Evolutionary conservation across 164 flowering plant genomes (phyloP), one percentile per base, ranked within the genome.

Genomic region (Vitis riparia): DNA sequence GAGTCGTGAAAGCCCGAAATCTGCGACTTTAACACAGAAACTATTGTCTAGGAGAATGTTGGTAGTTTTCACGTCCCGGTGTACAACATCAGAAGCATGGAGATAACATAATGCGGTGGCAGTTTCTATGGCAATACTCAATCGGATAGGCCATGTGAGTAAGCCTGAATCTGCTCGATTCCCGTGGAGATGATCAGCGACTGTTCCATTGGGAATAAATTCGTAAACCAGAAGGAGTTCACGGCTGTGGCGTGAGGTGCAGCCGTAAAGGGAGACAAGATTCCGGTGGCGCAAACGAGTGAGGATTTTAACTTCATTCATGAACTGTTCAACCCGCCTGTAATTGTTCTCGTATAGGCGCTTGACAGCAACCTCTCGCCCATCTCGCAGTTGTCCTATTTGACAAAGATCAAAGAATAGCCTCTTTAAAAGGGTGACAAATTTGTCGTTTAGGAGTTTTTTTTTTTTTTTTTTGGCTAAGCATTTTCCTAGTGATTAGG

Each of bases 111-210:
- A 58, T 15, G 80, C 80, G 11, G 47, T 62, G 9, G 80, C 80
- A 0, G 80, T 73, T 15, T 73, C 76, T n/a, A 61, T 17, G 5
- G 80, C 73, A 44, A 77, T 77, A 59, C 23, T 77, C 71, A 77
- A 6, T 12, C 80, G 65, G 9, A 72, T 57, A 8, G 59, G 62
- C 80, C 80, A 77, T 15, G 76, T 50, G 9, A 60, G 71, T 8
- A 27, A n/a, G 8, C 76, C 76, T 3, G 76, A 55, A 11, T 62
- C 65, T 8, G 80, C 67, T 4, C 51, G 61, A 1, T 59, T 60
- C 0, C 80, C 80, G 37, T 77, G 76, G n/a, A 77, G 73, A 66
- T 77, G 76, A 62, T 77, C 76, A 17, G 80, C 80, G 7, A 77
- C 60, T 5, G 80, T 77, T 13, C 80, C 80, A 62, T 77, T 77